Evolutionary conservation across 2,329 filamentous ascomycete species (phyloP), one percentile per base, ranked within the genome.

Genomic region (Dactylella cylindrospora): DNA sequence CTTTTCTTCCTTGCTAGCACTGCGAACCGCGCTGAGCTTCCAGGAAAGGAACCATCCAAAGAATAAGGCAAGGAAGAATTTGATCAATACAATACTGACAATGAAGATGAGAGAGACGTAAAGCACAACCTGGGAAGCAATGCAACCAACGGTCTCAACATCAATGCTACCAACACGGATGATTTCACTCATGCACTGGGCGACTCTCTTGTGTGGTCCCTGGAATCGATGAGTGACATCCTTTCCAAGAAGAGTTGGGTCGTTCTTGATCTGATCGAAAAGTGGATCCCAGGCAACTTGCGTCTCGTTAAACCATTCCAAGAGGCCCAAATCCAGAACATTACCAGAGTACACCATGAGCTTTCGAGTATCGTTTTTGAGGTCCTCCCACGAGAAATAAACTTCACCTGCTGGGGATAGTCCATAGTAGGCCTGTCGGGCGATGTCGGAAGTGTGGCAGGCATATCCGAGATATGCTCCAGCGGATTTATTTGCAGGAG

Each of bases 161-260:
- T 98, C 94, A 61, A 98, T 86, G 9, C 86, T 90, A 57, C 93
- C 93, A 45, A 98, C 93, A 73, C 91, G 95, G 79, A 95, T 89
- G 66, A 94, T 95, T 70, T 98, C 84, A 65, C 90, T 83, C 65
- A 98, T 83, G 73, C 93, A 98, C 71, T 89, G 82, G 9, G 87
- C 90, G 43, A 91, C 79, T 66, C 83, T 79, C 77, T 91, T 96
- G 70, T 96, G 90, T 2, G 79, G 75, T 5, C 82, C 79, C 70
- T 95, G 88, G 73, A 95, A 91, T 53, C 87, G 80, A 61, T 90
- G 87, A 2, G 93, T 98, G 44, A 95, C 82, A 72, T 98, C 93
- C 33, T 88, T 84, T 40, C 93, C 93, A 39, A 83, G 84, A 39
- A 97, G 79, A 1, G 82, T 80, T 1, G 77, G 77, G 53, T 84